Evolutionary conservation across 495 filamentous ascomycete genomes (phyloP), one percentile per base, ranked within the genome.

Genomic region (Penicillium manginii): DNA sequence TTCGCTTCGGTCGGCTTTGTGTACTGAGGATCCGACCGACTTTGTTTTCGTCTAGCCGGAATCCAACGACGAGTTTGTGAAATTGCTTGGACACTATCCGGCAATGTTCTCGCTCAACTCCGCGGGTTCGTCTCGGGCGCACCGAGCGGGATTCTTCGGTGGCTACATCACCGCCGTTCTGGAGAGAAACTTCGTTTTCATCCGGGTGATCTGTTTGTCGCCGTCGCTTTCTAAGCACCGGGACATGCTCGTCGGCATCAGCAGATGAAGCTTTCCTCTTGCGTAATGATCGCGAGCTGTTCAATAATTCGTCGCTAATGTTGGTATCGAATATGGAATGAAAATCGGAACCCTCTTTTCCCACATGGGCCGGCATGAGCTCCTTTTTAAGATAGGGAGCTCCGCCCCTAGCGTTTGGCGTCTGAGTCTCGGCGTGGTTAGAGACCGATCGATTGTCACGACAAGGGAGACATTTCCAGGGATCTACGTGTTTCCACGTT

Each of bases 391-490:
- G 75, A 57, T 84, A 83, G 2, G 80, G 76, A 11, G 78, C 78
- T 19, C 80, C 78, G 32, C 55, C 73, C 66, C 60, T 79, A 42
- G 72, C 70, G 60, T 64, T 75, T 59, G 60, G 69, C 61, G 73
- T 73, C 49, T 79, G 70, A 37, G 74, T 79, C 22, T 77, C 73
- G 19, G 62, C 61, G 12, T 64, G 49, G 18, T 78, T 75, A 11
- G 84, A 80, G 33, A 85, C 82, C 12, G 86, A 74, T 52, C 84
- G 87, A 59, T 92, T 86, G 37, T 78, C 79, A 23, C 88, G 80
- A 66, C 93, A 98, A 31, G 83, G 83, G 11, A 84, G 86, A 73
- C 93, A 98, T 69, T 86, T 85, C 93, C 93, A 98, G 18, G 74
- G 77, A 43, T 82, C 80, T 61, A 82, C 72, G 64, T 65, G 65